Percentiles rank a stretch among this genome's conserved stretches.
phyloP scores from a whole-genome alignment of 148 eudicot genomes.

The Cornus controversa region DNA sequence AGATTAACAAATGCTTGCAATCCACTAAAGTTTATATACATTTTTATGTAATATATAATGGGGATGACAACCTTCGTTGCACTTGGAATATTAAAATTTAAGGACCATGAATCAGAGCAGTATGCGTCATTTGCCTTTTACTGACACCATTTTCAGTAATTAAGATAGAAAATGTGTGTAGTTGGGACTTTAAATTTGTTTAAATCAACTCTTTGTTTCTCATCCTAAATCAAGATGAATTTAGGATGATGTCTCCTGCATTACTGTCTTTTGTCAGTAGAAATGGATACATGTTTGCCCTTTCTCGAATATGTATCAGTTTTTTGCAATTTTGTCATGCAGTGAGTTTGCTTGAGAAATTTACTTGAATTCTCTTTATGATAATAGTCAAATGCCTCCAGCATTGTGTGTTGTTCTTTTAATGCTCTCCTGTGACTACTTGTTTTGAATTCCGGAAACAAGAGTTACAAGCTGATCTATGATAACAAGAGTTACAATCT shows the following conservation, averaged over 20 bases:
- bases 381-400: not conserved
- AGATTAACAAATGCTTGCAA: not conserved
- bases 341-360: not conserved
- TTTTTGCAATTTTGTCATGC: no score
- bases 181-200: not conserved
- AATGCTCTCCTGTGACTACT: not conserved
- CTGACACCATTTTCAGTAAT: not conserved
- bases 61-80: not conserved
- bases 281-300: not conserved
- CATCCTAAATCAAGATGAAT: not conserved
- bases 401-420: not conserved
- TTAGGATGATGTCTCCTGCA: not conserved
- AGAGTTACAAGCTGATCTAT: not conserved
- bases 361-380: not conserved
- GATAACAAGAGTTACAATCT: no score
- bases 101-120: not conserved
- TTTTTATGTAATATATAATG: not conserved
- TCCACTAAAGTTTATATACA: no score
- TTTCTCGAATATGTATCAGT: no score
- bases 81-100: not conserved
- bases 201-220: not conserved
- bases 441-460: not conserved
- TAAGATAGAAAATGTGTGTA: not conserved
- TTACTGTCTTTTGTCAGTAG: not conserved
- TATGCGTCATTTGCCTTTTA: not conserved